Percentiles rank a stretch among this genome's conserved stretches.
phyloP scores from a whole-genome alignment of 352 stramenopile genomes.

The Phytophthora parvispora region DNA sequence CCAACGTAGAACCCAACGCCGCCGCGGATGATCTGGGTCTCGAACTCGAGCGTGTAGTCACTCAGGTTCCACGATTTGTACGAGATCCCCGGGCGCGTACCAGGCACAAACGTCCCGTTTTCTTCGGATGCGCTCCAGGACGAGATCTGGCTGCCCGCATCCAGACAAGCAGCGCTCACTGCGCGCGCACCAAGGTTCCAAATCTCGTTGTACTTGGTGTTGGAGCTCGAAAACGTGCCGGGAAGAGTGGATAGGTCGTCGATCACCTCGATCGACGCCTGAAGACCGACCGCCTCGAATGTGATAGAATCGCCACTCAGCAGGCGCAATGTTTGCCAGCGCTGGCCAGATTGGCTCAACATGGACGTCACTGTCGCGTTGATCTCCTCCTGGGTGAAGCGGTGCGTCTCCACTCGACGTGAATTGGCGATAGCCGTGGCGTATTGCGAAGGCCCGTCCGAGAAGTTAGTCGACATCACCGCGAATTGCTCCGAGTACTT shows the following conservation, averaged over 20 bases:
- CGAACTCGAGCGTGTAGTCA: constrained; percentile 28
- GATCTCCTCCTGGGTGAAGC: constrained; percentile 15
- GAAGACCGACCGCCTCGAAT: constrained; percentile 21
- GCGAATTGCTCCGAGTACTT: constrained; percentile 45
- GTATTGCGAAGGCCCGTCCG: constrained; percentile 35
- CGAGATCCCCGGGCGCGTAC: constrained; percentile 18
- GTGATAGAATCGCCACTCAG: constrained; percentile 19
- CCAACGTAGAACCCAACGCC: constrained; percentile 16
- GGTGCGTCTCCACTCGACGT: constrained; percentile 39
- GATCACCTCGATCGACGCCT: constrained; percentile 22
- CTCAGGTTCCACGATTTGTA: constrained; percentile 27
- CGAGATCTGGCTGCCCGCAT: constrained; percentile 9
- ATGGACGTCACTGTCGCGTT: constrained; percentile 14
- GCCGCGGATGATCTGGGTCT: constrained; percentile 24
- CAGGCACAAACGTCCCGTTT: constrained; percentile 20
- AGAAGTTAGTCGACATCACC: constrained; percentile 28
- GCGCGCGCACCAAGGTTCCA: constrained; percentile 24
- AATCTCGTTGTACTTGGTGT: constrained; percentile 31
- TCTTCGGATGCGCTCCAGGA: constrained; percentile 20
- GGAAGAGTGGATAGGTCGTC: constrained; percentile 17
- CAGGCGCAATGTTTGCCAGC: constrained; percentile 26
- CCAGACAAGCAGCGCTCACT: constrained; percentile 7
- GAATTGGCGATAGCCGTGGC: constrained; percentile 32
- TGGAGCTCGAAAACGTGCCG: constrained; percentile 23
- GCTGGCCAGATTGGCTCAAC: constrained; percentile 27